Evolutionary conservation across 2,329 filamentous ascomycete genomes (phyloP).

Genomic region (Boeremia exigua): DNA sequence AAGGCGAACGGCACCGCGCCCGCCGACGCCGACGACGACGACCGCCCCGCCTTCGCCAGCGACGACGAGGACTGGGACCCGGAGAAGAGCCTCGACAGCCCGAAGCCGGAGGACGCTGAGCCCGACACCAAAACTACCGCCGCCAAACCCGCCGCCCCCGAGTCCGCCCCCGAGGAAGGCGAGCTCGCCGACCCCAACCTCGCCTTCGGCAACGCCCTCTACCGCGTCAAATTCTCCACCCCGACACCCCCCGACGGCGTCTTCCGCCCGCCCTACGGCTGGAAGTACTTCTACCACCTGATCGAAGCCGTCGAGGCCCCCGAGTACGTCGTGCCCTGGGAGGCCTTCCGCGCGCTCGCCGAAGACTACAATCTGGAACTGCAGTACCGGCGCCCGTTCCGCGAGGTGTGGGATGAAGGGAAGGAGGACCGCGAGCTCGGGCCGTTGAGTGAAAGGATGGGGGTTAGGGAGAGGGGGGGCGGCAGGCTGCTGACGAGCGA

Average conservation of each 20-base stretch:
- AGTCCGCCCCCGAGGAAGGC: constrained; percentile 55
- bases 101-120: constrained; percentile 46
- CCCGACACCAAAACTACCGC: constrained; percentile 28
- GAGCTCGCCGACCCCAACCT: constrained; percentile 56
- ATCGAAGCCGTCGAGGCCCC: constrained; percentile 96
- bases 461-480: constrained; percentile 75
- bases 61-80: constrained; percentile 54
- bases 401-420: constrained; percentile 90
- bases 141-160: constrained; percentile 30
- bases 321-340: constrained; percentile 98
- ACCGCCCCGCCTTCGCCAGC: constrained; percentile 45
- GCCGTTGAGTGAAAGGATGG: constrained; percentile 92
- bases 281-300: constrained; percentile 97
- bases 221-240: constrained; percentile 85
- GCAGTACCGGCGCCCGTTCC: constrained; percentile 89
- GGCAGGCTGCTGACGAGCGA: constrained; percentile 73
- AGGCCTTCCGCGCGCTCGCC: constrained; percentile 91
- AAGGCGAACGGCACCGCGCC: constrained; percentile 51
- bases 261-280: constrained; percentile 93
- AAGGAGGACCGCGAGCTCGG: constrained; percentile 84
- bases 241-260: constrained; percentile 83
- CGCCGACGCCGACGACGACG: constrained; percentile 41
- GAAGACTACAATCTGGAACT: constrained; percentile 97
- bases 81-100: constrained; percentile 51
- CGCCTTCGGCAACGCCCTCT: constrained; percentile 93